Conservation (phyloP, 805 yeast genomes). For the Clavispora santaluciae region DNA sequence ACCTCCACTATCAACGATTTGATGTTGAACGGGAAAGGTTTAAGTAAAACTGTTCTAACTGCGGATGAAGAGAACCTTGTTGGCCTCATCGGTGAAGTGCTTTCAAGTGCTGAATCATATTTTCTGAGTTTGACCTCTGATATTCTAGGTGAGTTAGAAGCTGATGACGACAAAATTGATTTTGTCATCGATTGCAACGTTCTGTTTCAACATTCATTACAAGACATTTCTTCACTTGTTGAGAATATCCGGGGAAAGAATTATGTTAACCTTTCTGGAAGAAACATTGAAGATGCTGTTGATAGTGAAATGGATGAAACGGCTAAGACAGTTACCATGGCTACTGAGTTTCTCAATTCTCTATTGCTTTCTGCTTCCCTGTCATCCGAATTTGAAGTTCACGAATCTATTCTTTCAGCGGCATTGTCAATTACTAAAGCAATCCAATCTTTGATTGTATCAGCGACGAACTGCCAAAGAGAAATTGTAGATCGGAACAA, state of each 20-base stretch:
- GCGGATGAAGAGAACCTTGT: conserved; percentile 52
- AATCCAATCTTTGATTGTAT: conserved; percentile 61
- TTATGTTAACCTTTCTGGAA: conserved; percentile 27
- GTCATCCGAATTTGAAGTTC: conserved; percentile 60
- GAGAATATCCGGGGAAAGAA: conserved; percentile 45
- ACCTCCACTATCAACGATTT: conserved; percentile 60
- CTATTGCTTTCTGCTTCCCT: conserved; percentile 52
- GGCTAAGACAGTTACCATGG: conserved; percentile 62
- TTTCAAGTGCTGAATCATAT: conserved; percentile 57
- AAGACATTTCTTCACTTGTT: conserved; percentile 48
- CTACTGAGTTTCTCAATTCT: conserved; percentile 53
- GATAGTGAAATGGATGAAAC: conserved; percentile 71
- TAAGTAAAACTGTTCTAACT: conserved; percentile 48
- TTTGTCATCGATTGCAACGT: conserved; percentile 71
- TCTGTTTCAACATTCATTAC: conserved; percentile 67
- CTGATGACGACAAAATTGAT: conserved; percentile 67
- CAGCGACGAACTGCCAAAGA: conserved; percentile 75
- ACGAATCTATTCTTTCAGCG: conserved; percentile 70
- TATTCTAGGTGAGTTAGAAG: conserved; percentile 42
- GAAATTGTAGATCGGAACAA: conserved; percentile 73
- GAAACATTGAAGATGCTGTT: conserved; percentile 65
- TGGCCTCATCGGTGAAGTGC: conserved; percentile 48
- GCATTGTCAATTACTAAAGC: conserved; percentile 80
- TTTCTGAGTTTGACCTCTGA: conserved; percentile 56
- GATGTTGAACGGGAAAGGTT: conserved; percentile 65